These are phyloP conservation scores for Trametopsis cervina DNA, from an alignment of 768 basidiomycete genomes.

Conservation along the genomic window DNA sequence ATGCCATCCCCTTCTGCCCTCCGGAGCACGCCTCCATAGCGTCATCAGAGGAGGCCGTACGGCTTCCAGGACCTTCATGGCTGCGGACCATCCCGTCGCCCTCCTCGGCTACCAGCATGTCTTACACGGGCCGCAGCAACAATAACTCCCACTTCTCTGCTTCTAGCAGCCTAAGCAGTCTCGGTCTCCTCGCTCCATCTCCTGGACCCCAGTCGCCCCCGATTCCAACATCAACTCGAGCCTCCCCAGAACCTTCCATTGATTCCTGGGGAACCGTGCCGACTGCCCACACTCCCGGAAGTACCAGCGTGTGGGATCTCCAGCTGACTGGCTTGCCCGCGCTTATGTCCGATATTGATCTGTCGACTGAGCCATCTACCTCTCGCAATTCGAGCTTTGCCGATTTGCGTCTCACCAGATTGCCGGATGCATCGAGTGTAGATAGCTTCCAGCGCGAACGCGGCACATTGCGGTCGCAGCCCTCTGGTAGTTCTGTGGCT, in stretches of 20 bases:
- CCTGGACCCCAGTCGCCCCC: slow-evolving; percentile 2
- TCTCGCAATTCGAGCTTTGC: slow-evolving; percentile 11
- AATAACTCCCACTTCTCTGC: slow-evolving; percentile 3
- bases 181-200: slow-evolving; percentile 1
- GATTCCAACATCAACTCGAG: neutral
- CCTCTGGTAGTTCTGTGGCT: too few relatives aligned
- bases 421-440: neutral
- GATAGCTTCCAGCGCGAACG: too few relatives aligned
- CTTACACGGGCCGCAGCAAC: neutral
- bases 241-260: slow-evolving; percentile 7
- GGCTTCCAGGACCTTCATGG: neutral
- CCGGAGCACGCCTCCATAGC: too few relatives aligned
- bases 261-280: slow-evolving; percentile 13
- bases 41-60: too few relatives aligned
- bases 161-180: slow-evolving; percentile 4
- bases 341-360: neutral
- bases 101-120: slow-evolving; percentile 2
- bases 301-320: slow-evolving; percentile 6
- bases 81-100: slow-evolving; percentile 1
- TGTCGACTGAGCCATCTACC: neutral
- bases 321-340: slow-evolving; percentile 6
- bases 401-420: slow-evolving; percentile 6
- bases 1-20: too few relatives aligned
- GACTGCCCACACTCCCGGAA: slow-evolving; percentile 8
- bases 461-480: too few relatives aligned